phyloP scores from a whole-genome alignment of 257 asterid species.

The Nicotiana attenuata region DNA sequence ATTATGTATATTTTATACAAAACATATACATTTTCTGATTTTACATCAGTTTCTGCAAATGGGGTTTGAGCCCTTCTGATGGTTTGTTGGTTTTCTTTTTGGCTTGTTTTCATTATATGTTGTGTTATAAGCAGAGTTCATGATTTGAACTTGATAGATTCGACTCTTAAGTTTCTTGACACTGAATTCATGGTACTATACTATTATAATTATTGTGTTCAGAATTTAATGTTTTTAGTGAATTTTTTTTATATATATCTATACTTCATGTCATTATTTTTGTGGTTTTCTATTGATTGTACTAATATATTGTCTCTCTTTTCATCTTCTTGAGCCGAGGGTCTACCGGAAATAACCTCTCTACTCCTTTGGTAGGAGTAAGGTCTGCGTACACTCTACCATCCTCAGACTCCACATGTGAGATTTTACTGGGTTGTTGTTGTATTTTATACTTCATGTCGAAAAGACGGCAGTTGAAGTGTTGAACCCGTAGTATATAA shows the following conservation, averaged over 20 bases:
- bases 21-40: neutral
- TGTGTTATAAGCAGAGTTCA: neutral
- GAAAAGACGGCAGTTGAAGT: no score
- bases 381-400: no score
- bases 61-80: neutral
- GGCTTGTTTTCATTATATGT: conserved; percentile 12
- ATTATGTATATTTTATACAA: no score
- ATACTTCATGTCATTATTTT: neutral
- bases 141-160: neutral
- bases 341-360: no score
- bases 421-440: no score
- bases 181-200: neutral
- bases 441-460: no score
- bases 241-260: neutral
- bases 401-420: no score
- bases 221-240: neutral
- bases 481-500: neutral
- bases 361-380: no score
- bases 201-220: neutral
- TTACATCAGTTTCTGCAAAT: neutral
- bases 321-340: no score
- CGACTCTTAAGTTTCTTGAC: neutral
- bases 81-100: conserved; percentile 17
- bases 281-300: no score
- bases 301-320: no score